Percentiles rank a stretch among this genome's conserved stretches.
phyloP scores from a whole-genome alignment of 495 filamentous ascomycete species.

The Oidiodendron maius region DNA sequence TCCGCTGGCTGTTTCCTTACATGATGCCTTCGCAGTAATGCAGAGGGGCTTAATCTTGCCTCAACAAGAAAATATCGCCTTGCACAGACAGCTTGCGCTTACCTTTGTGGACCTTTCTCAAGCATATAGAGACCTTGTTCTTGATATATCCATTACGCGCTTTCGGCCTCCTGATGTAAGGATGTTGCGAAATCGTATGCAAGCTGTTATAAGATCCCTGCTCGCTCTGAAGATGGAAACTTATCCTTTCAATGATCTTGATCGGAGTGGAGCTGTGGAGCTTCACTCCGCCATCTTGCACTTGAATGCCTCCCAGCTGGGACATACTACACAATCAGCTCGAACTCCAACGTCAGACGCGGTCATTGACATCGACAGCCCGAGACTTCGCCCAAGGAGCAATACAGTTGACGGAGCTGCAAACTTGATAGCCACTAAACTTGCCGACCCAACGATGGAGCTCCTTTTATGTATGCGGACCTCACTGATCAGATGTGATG shows the following conservation, averaged over 20 bases:
- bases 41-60: conserved; percentile 40
- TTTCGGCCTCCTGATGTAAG: conserved; percentile 41
- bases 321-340: background rate
- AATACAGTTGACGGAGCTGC: conserved; percentile 20
- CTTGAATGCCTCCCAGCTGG: background rate
- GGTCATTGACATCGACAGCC: conserved; percentile 31
- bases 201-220: conserved; percentile 43
- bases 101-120: conserved; percentile 50
- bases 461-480: conserved; percentile 40
- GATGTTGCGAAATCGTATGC: conserved; percentile 44
- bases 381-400: conserved; percentile 1
- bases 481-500: conserved; percentile 37
- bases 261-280: background rate
- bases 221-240: conserved; percentile 39
- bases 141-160: conserved; percentile 45
- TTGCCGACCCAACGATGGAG: conserved; percentile 38
- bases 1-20: conserved; percentile 36
- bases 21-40: conserved; percentile 36
- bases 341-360: conserved; percentile 8
- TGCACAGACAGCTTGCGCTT: conserved; percentile 34
- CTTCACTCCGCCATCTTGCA: background rate
- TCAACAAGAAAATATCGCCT: conserved; percentile 25
- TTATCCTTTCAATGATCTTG: conserved; percentile 28
- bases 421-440: conserved; percentile 31
- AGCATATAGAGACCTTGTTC: conserved; percentile 45